These are phyloP conservation scores for Fusarium hainanense DNA, from an alignment of 2,329 filamentous ascomycete genomes.

Conservation along the genomic window DNA sequence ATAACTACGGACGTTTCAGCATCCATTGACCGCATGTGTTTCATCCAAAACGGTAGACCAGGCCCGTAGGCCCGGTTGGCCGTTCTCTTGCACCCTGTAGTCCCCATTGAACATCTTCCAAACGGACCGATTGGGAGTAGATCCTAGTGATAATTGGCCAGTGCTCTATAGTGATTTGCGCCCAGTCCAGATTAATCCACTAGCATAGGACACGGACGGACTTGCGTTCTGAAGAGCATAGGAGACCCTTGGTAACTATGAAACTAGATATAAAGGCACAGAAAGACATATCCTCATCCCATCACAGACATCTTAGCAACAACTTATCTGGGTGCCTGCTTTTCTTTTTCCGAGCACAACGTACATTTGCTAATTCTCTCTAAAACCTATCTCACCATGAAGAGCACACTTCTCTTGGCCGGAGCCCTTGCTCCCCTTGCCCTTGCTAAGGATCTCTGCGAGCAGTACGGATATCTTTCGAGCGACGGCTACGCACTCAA, in stretches of 20 bases:
- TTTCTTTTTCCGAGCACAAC: too few species aligned
- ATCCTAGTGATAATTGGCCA: background rate
- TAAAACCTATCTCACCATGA: background rate
- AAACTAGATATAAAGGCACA: background rate
- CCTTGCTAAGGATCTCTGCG: background rate
- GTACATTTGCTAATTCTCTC: background rate
- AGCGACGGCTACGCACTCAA: constrained; percentile 11
- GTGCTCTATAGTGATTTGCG: background rate
- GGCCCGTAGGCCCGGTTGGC: background rate
- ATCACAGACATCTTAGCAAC: too few species aligned
- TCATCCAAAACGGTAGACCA: background rate
- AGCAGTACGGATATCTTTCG: constrained; percentile 13
- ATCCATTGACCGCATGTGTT: background rate
- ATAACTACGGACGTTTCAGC: background rate
- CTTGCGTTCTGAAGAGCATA: background rate
- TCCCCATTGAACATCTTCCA: background rate
- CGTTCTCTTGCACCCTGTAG: constrained; percentile 1
- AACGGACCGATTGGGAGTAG: constrained; percentile 8
- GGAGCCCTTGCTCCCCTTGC: constrained; percentile 8
- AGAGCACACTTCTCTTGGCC: constrained; percentile 11
- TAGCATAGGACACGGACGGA: background rate
- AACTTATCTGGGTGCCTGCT: too few species aligned
- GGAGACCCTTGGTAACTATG: too few species aligned
- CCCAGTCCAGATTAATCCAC: background rate
- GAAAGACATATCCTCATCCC: background rate